These are phyloP conservation scores for Babesia ovis DNA, from an alignment of 169 alveolate genomes.

Conservation along the genomic window DNA sequence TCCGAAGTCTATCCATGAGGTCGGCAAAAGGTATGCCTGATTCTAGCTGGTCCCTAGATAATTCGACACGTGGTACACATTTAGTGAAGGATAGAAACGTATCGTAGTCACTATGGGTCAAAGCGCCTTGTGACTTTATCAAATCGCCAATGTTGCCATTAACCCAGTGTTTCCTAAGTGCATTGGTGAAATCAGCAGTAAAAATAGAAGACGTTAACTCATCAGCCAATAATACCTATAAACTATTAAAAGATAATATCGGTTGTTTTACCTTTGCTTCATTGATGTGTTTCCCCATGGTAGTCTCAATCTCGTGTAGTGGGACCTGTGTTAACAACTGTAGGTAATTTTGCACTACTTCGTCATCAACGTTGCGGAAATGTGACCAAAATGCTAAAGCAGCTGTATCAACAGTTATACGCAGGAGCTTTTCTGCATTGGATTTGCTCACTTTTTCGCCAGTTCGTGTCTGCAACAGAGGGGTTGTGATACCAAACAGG, in stretches of 20 bases:
- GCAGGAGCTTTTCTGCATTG: conserved; percentile 28
- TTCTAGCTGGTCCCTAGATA: conserved; percentile 14
- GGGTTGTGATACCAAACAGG: conserved; percentile 74
- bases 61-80: conserved; percentile 25
- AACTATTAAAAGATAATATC: background rate
- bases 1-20: conserved; percentile 48
- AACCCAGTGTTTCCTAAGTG: conserved; percentile 55
- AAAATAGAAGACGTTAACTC: conserved; percentile 51
- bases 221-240: conserved; percentile 55
- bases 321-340: conserved; percentile 62
- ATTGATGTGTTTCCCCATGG: conserved; percentile 35
- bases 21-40: conserved; percentile 37
- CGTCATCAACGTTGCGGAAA: conserved; percentile 62
- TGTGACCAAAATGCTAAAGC: conserved; percentile 61
- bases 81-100: conserved; percentile 17
- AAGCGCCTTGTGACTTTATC: background rate
- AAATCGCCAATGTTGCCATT: conserved; percentile 2
- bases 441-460: conserved; percentile 75
- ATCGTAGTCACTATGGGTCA: conserved; percentile 23
- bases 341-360: conserved; percentile 30
- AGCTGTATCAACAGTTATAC: conserved; percentile 41
- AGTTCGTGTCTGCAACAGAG: conserved; percentile 60
- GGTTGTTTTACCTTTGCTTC: conserved; percentile 24
- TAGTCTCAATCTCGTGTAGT: conserved; percentile 13
- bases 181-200: conserved; percentile 42